Conservation (phyloP, 2,329 filamentous ascomycete species). For the Ceratocystis albifundus region DNA sequence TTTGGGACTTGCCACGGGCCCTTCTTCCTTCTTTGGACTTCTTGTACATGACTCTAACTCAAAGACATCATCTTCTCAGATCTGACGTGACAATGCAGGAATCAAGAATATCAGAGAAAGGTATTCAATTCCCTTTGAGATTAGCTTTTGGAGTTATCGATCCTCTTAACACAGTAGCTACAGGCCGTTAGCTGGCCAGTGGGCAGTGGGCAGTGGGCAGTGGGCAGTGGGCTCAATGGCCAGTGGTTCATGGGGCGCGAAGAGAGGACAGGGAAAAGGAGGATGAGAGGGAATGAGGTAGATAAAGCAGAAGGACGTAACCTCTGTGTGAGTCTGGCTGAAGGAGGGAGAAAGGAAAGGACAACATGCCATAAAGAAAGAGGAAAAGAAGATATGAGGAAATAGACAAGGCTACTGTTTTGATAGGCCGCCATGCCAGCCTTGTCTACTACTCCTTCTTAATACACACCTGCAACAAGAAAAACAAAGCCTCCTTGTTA, state of each 20-base stretch:
- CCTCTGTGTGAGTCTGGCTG: too few relatives aligned
- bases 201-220: not conserved
- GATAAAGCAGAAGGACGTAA: not conserved
- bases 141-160: not conserved
- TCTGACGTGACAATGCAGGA: not conserved
- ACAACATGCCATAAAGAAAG: slow-evolving; percentile 8
- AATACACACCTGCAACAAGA: not conserved
- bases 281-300: not conserved
- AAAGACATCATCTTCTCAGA: not conserved
- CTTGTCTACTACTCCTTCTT: slow-evolving; percentile 4
- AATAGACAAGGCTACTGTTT: not conserved
- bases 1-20: too few relatives aligned
- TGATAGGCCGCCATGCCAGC: not conserved
- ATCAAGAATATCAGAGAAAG: not conserved
- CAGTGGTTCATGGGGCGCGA: not conserved
- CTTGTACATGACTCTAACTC: not conserved
- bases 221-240: not conserved
- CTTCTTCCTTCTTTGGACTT: not conserved
- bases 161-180: not conserved
- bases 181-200: not conserved
- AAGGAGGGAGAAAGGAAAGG: not conserved
- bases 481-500: not conserved
- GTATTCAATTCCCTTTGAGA: too few relatives aligned
- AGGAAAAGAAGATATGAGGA: not conserved
- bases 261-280: not conserved